A percentile compares a stretch with the other conserved stretches of the same genome.
These are phyloP conservation scores for Nakaseomyces bracarensis DNA, from an alignment of 1,139 yeast species.

Conservation along the genomic window DNA sequence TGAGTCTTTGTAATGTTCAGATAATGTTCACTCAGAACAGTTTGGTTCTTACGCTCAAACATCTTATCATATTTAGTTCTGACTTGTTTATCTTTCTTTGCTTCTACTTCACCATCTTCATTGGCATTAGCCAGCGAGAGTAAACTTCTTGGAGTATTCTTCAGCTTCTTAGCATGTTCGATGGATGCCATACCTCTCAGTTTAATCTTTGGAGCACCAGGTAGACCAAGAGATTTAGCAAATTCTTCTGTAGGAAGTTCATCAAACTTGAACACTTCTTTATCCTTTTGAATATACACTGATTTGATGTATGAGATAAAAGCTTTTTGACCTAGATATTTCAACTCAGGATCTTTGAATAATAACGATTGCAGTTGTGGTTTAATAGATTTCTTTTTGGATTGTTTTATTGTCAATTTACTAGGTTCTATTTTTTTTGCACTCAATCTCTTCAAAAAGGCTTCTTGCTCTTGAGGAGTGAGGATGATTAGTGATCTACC, in stretches of 20 bases:
- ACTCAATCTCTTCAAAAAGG: conserved; percentile 58
- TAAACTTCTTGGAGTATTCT: conserved; percentile 72
- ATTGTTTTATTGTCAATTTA: conserved; percentile 64
- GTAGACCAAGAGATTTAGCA: conserved; percentile 84
- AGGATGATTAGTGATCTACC: conserved; percentile 83
- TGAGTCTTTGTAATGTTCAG: conserved; percentile 50
- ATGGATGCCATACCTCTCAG: conserved; percentile 44
- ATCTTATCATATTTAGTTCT: conserved; percentile 90
- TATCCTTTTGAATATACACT: conserved; percentile 77
- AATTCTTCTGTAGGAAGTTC: conserved; percentile 71
- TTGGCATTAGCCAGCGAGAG: conserved; percentile 49
- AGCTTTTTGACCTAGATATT: conserved; percentile 91
- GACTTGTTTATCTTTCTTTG: conserved; percentile 40
- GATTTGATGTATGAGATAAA: conserved; percentile 85
- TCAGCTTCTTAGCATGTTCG: conserved; percentile 54
- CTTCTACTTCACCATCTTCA: conserved; percentile 55
- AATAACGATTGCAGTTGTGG: conserved; percentile 84
- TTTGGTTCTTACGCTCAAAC: conserved; percentile 93
- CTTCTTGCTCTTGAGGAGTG: conserved; percentile 75
- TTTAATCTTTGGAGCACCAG: conserved; percentile 92
- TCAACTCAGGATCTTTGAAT: conserved; percentile 84
- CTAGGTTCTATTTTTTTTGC: conserved; percentile 60
- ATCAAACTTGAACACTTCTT: conserved; percentile 70
- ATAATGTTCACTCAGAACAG: conserved; percentile 83
- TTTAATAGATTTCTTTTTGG: conserved; percentile 69